Base-by-base conservation (phyloP, 2,329 filamentous ascomycete genomes). In the Diaporthe ampelina region DNA sequence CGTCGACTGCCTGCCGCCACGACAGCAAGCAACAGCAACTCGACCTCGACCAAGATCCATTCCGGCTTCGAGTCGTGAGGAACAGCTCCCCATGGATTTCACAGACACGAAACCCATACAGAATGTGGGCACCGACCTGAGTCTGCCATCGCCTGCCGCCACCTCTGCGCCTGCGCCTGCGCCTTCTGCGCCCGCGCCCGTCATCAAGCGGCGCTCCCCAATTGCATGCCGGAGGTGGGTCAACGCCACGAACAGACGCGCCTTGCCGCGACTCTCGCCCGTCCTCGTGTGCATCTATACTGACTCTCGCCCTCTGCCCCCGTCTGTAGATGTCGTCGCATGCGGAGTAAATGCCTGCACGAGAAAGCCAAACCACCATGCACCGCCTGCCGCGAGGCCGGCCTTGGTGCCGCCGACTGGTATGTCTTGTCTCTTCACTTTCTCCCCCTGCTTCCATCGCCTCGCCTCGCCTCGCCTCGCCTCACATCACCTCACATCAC, bases 271-370 rank as follows among this genome's bases (percentile, higher is more conserved):
- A 45, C 29, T 40, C 45, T 56, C 24, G 15, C 17, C 71, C 35
- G 50, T 65, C 72, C 72, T 72, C 61, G 48, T 75, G 54, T 48
- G 26, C 45, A 29, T n/a, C 35, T 59, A 24, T 70, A 37, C 72
- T 69, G 71, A 75, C 57, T 61, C 13, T 67, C 35, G 52, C 63
- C 63, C 72, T 32, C 40, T 54, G 56, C 26, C 48, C 59, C 70
- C 40, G 19, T 24, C 7, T 50, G 43, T 73, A 88, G 87, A 83
- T 90, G 88, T 76, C 88, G 88, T 45, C 87, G 88, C 45, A 87
- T 90, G 84, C 86, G 88, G 75, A 89, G 87, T 79, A 90, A 89
- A 81, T 90, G 88, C 77, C 78, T 87, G 24, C 87, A 89, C 76
- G 86, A 88, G 11, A 86, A 85, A 68, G 84, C 82, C 5, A 80